Evolutionary conservation across 202 grass and related monocot genomes (phyloP).

Genomic region (Elaeis oleifera): DNA sequence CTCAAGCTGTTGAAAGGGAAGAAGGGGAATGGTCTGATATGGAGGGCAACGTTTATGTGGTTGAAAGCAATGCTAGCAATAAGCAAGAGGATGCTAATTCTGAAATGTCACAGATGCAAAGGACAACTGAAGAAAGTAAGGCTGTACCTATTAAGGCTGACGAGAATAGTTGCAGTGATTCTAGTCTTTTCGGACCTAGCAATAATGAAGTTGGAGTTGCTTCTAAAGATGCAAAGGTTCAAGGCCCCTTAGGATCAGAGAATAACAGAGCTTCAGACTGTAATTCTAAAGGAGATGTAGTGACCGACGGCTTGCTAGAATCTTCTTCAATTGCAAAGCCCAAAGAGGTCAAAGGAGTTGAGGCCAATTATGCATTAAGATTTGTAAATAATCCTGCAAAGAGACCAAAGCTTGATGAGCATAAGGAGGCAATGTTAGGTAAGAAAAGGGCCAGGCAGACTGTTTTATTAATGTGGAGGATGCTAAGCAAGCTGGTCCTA

Average conservation of each 20-base stretch:
- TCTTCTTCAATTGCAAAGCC: conserved; percentile 30
- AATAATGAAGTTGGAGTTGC: conserved; percentile 52
- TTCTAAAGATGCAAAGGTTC: conserved; percentile 32
- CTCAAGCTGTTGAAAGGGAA: conserved; percentile 71
- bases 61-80: conserved; percentile 36
- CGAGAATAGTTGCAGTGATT: conserved; percentile 29
- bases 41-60: conserved; percentile 53
- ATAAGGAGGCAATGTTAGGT: conserved; percentile 89
- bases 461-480: conserved; percentile 93
- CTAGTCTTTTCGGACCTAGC: conserved; percentile 24
- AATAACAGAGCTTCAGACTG: conserved; percentile 30
- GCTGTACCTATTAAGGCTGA: conserved; percentile 21
- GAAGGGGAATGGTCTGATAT: conserved; percentile 98
- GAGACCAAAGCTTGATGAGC: conserved; percentile 71
- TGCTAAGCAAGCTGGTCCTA: conserved; percentile 75
- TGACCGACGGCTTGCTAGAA: conserved; percentile 39
- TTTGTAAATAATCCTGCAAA: conserved; percentile 69
- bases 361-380: conserved; percentile 84
- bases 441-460: conserved; percentile 87
- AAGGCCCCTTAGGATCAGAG: conserved; percentile 24
- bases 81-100: conserved; percentile 34
- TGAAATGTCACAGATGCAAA: conserved; percentile 32
- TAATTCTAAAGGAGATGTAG: conserved; percentile 35
- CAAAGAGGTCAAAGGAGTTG: conserved; percentile 80
- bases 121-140: conserved; percentile 33